Evolutionary conservation across 2,329 filamentous ascomycete genomes (phyloP).

Genomic region (Stylonectria norvegica): DNA sequence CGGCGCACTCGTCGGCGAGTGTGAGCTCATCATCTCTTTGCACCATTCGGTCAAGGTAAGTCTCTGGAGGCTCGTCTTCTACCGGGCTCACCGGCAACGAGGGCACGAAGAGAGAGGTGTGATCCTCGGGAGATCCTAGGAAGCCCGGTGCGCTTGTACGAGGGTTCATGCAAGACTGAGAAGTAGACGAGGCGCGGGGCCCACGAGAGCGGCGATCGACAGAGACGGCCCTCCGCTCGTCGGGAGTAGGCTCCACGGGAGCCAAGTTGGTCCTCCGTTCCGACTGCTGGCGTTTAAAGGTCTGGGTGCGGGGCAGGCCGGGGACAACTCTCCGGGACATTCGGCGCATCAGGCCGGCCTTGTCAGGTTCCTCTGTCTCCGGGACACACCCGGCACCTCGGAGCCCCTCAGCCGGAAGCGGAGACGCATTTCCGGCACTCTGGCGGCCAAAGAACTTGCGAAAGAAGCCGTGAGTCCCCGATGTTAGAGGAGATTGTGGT

Average conservation of each 20-base stretch:
- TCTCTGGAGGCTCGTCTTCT: constrained; percentile 11
- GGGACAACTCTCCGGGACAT: constrained; percentile 65
- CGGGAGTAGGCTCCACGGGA: constrained; percentile 58
- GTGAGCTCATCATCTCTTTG: constrained; percentile 20
- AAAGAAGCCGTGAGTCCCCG: constrained; percentile 25
- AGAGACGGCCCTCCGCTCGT: constrained; percentile 70
- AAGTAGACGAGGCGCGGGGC: constrained; percentile 27
- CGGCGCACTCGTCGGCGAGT: constrained; percentile 18
- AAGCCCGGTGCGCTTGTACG: constrained; percentile 50
- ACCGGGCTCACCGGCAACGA: constrained; percentile 16
- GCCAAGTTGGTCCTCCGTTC: constrained; percentile 72
- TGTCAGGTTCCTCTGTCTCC: constrained; percentile 27
- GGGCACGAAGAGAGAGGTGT: constrained; percentile 13
- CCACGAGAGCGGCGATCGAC: constrained; percentile 50
- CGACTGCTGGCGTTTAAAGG: constrained; percentile 79
- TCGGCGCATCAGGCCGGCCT: constrained; percentile 39
- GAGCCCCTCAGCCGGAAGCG: constrained; percentile 14
- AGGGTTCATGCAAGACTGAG: constrained; percentile 30
- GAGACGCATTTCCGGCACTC: constrained; percentile 10
- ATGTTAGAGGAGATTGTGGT: constrained; percentile 25
- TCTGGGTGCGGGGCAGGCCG: constrained; percentile 70
- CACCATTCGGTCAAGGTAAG: constrained; percentile 3
- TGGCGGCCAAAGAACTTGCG: constrained; percentile 29
- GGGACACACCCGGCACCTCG: constrained; percentile 32
- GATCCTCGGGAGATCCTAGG: constrained; percentile 26